Base-by-base conservation (phyloP, 169 alveolate genomes). In the Eimeria maxima region DNA sequence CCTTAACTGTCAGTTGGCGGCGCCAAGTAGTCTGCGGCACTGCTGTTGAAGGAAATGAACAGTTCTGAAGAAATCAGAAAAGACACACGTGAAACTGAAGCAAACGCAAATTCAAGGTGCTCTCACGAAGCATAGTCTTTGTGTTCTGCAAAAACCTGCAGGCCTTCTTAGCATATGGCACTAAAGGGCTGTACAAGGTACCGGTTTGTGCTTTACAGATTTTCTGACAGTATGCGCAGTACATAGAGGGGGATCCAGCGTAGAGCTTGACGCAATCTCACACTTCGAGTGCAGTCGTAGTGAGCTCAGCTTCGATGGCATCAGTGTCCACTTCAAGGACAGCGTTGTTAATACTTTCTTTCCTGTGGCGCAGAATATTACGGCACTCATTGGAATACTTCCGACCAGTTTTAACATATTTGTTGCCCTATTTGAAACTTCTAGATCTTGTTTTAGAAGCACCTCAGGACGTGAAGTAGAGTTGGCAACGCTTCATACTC, bases 321-420 rank as follows among this genome's bases (percentile, higher is more conserved):
- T 45, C 78, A 8, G n/a, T 33, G 94, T 93, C 89, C 8, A 67
- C 87, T 44, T 93, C 96, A 53, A 93, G 93, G 16, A 93, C 96
- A 3, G 96, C 76, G 80, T 93, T 71, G 78, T 93, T 93, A n/a
- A 93, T 69, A 60, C 96, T 93, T 60, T 93, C 96, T 42, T 74
- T 55, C 89, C 96, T 93, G 67, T 7, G 33, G 6, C 63, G 33
- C 69, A 73, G 65, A 8, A 55, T 33, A 55, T 38, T 11, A n/a
- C 16, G 5, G 24, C 67, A 10, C 47, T 38, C 5, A 4, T 24
- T 45, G 42, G 88, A 44, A 78, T 47, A n/a, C 3, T 38, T 4
- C 55, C 38, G 16, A 33, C 50, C 55, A 73, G 55, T 38, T 18
- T 1, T 10, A 10, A 29, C 55, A 33, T 38, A n/a, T 38, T 11